Conservation (phyloP, 2,329 filamentous ascomycete genomes). For the Epichloe bromicola region DNA sequence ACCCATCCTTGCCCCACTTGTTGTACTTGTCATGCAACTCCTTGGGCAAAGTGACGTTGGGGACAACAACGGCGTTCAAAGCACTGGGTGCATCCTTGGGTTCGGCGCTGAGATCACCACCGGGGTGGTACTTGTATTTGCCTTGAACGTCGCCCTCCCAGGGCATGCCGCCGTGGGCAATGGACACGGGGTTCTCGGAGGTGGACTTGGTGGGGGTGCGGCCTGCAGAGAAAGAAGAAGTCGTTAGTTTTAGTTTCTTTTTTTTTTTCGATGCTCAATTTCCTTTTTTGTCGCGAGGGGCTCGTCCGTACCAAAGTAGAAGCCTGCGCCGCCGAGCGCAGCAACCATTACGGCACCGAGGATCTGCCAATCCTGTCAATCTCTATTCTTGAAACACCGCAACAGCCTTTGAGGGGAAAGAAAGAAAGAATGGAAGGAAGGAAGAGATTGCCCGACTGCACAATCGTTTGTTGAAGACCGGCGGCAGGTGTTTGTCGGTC, state of each 20-base stretch:
- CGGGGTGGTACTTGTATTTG: constrained; percentile 72
- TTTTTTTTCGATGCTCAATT: no score
- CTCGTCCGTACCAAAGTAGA: constrained; percentile 60
- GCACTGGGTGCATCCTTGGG: constrained; percentile 89
- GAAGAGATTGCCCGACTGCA: no score
- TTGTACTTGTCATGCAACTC: constrained; percentile 94
- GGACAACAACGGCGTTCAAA: constrained; percentile 86
- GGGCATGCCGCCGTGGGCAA: constrained; percentile 70
- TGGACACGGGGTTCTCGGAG: constrained; percentile 65
- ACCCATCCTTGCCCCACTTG: constrained; percentile 99
- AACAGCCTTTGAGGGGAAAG: no score
- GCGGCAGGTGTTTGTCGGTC: neutral
- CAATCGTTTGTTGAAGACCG: no score
- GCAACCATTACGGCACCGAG: constrained; percentile 84
- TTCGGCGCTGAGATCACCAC: constrained; percentile 61
- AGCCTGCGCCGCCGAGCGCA: constrained; percentile 78
- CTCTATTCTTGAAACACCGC: neutral
- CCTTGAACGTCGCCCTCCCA: constrained; percentile 64
- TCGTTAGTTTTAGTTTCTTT: no score
- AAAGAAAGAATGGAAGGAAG: no score
- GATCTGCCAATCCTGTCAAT: constrained; percentile 41
- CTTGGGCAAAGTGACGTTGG: constrained; percentile 86
- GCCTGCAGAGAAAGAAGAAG: constrained; percentile 32
- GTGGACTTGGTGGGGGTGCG: constrained; percentile 75
- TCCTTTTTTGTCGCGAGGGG: neutral